Evolutionary conservation across 1,139 yeast genomes (phyloP).

Genomic region (Starmera stellimalicola): DNA sequence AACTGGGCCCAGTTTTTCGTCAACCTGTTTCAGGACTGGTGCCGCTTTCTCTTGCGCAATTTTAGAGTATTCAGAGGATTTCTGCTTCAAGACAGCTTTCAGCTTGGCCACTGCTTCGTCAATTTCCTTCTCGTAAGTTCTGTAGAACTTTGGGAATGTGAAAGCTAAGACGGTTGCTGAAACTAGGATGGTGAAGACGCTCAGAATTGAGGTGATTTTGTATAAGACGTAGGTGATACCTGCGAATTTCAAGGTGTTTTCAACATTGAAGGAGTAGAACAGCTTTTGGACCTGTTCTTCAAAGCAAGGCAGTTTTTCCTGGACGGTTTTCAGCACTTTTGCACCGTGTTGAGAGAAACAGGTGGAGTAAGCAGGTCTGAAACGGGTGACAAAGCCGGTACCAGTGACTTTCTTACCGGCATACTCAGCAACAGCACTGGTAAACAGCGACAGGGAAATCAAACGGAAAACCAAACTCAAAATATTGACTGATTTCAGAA

Average conservation of each 20-base stretch:
- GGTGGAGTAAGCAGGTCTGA: conserved; percentile 38
- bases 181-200: conserved; percentile 60
- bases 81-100: conserved; percentile 45
- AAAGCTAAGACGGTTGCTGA: conserved; percentile 54
- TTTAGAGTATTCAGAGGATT: conserved; percentile 41
- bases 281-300: conserved; percentile 50
- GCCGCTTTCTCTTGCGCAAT: conserved; percentile 46
- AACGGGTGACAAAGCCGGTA: conserved; percentile 59
- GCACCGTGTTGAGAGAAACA: conserved; percentile 31
- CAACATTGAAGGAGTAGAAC: conserved; percentile 57
- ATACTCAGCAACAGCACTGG: conserved; percentile 63
- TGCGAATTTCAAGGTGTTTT: conserved; percentile 65
- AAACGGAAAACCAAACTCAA: conserved; percentile 56
- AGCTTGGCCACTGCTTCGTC: conserved; percentile 61
- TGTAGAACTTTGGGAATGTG: conserved; percentile 68
- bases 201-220: conserved; percentile 68
- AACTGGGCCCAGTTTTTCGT: conserved; percentile 57
- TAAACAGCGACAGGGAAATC: conserved; percentile 24
- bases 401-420: conserved; percentile 58
- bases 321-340: conserved; percentile 32
- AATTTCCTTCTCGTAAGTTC: conserved; percentile 68
- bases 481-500: conserved; percentile 63
- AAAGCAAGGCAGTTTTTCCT: conserved; percentile 24
- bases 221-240: conserved; percentile 54
- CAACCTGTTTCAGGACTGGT: conserved; percentile 31